Conservation (phyloP, 2,329 filamentous ascomycete genomes). For the Paracoccidioides lutzii region DNA sequence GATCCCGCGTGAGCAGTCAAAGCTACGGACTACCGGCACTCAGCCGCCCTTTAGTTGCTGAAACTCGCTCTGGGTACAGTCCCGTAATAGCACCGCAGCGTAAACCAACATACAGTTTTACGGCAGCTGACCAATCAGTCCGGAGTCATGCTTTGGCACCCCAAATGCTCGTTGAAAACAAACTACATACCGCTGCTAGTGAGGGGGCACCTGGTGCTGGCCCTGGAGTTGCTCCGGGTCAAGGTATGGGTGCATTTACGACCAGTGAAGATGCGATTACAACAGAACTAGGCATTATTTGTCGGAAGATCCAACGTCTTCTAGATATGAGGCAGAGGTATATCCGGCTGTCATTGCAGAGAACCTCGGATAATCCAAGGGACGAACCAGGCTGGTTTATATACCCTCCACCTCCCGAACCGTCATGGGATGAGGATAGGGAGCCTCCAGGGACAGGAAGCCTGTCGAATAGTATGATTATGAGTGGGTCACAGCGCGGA, state of each 20-base stretch:
- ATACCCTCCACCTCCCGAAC: conserved; percentile 83
- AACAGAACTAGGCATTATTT: conserved; percentile 72
- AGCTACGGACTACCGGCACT: conserved; percentile 5
- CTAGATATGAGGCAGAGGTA: conserved; percentile 81
- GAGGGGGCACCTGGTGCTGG: conserved; percentile 47
- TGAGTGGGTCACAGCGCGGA: conserved; percentile 9
- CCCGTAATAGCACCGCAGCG: not conserved
- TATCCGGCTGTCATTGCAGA: conserved; percentile 70
- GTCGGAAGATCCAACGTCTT: conserved; percentile 81
- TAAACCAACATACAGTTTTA: conserved; percentile 17
- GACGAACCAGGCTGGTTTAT: conserved; percentile 74
- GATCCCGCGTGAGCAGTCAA: conserved; percentile 15
- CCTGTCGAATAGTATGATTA: conserved; percentile 18
- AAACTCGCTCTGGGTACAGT: not conserved
- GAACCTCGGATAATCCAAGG: conserved; percentile 72
- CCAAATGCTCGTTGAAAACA: conserved; percentile 42
- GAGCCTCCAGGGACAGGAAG: conserved; percentile 25
- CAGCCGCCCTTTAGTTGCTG: not conserved
- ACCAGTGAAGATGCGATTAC: conserved; percentile 68
- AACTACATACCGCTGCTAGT: conserved; percentile 38
- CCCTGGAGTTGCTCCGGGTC: conserved; percentile 48
- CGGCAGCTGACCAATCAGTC: conserved; percentile 37
- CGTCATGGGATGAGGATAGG: conserved; percentile 63
- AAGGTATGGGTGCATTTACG: conserved; percentile 50
- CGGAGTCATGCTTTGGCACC: conserved; percentile 40